These are phyloP conservation scores for Acacia pycnantha DNA, from an alignment of 331 rosid genomes.

Conservation along the genomic window DNA sequence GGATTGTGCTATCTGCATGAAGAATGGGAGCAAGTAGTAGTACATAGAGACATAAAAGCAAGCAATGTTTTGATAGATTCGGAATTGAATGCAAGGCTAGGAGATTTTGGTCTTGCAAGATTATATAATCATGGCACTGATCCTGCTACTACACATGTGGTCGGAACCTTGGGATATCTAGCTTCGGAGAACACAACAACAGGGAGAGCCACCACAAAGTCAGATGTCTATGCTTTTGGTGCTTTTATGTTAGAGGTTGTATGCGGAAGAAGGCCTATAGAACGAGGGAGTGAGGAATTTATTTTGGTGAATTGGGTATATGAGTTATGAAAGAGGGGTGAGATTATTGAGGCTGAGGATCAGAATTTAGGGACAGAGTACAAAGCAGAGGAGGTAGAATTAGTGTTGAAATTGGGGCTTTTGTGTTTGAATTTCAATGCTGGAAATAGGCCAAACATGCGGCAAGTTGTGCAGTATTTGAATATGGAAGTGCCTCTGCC, in stretches of 20 bases:
- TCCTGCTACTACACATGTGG: not conserved
- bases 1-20: not conserved
- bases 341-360: slow-evolving; percentile 1
- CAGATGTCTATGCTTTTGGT: not conserved
- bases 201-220: not conserved
- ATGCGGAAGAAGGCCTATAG: not conserved
- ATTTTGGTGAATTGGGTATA: slow-evolving; percentile 26
- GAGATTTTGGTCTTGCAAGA: not conserved
- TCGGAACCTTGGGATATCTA: not conserved
- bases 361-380: not conserved
- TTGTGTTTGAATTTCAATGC: not conserved
- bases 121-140: not conserved
- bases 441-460: not conserved
- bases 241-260: not conserved
- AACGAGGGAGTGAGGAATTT: not conserved
- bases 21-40: not conserved
- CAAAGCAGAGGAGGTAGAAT: not conserved
- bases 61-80: not conserved
- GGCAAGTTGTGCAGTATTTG: not conserved
- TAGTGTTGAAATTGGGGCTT: slow-evolving; percentile 13
- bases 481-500: not conserved
- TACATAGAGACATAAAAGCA: not conserved
- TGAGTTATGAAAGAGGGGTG: not conserved
- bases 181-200: not conserved
- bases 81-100: not conserved